phyloP scores from a whole-genome alignment of 805 yeast genomes.

The Ogataea thermomethanolica region DNA sequence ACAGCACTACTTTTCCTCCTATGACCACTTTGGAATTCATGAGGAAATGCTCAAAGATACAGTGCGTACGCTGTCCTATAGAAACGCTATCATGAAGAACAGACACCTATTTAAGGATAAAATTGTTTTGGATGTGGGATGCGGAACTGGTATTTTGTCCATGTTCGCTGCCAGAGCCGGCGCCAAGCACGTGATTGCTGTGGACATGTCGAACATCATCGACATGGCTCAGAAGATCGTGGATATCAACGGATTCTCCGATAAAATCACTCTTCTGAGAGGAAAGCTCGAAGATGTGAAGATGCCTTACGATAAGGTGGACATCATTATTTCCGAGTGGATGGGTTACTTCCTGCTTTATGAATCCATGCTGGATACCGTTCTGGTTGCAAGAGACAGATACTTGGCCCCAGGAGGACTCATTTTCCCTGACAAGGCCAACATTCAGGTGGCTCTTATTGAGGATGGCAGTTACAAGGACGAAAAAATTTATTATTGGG shows the following conservation, averaged over 20 bases:
- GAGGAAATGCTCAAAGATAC: conserved; percentile 98
- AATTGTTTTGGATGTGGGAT: conserved; percentile 94
- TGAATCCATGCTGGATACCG: conserved; percentile 98
- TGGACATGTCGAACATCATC: conserved; percentile 94
- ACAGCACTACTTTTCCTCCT: conserved; percentile 92
- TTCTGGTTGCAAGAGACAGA: conserved; percentile 87
- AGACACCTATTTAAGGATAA: conserved; percentile 87
- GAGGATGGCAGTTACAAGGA: conserved; percentile 91
- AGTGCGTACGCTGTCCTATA: conserved; percentile 85
- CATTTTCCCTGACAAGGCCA: conserved; percentile 91
- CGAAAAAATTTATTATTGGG: conserved; percentile 93
- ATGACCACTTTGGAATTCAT: conserved; percentile 96
- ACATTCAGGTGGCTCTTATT: conserved; percentile 84
- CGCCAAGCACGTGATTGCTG: conserved; percentile 95
- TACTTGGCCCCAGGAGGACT: conserved; percentile 81
- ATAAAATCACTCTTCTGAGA: conserved; percentile 80
- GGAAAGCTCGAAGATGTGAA: conserved; percentile 93
- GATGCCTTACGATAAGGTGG: conserved; percentile 84
- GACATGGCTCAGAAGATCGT: conserved; percentile 93
- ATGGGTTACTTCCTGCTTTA: conserved; percentile 97
- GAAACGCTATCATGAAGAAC: conserved; percentile 90
- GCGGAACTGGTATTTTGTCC: conserved; percentile 97
- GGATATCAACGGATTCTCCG: conserved; percentile 75
- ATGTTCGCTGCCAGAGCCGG: conserved; percentile 99
- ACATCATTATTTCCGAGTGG: conserved; percentile 96